Evolutionary conservation across 164 flowering plant genomes (phyloP).

Genomic region (Nymphaea thermarum): DNA sequence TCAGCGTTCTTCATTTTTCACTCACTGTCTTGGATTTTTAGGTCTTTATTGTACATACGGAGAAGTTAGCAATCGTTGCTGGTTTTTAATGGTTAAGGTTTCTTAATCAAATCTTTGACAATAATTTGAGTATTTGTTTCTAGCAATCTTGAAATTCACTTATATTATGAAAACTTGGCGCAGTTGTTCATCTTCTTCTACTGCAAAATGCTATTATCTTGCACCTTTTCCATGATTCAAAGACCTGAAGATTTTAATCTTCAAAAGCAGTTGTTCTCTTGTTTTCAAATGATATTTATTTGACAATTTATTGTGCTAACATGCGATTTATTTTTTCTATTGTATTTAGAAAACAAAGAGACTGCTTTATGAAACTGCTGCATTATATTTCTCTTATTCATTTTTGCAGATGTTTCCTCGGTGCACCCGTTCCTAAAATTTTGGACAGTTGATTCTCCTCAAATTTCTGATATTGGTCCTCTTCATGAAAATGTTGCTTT

Average conservation of each 20-base stretch:
- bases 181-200: too few species aligned
- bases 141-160: too few species aligned
- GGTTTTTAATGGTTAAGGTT: too few species aligned
- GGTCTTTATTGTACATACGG: too few species aligned
- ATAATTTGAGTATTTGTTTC: too few species aligned
- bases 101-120: too few species aligned
- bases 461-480: constrained; percentile 32
- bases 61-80: too few species aligned
- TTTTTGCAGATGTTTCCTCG: constrained; percentile 40
- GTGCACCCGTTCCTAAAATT: constrained; percentile 32
- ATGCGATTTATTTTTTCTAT: background rate
- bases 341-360: background rate
- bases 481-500: constrained; percentile 28
- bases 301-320: background rate
- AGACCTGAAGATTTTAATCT: background rate
- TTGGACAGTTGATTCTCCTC: constrained; percentile 50
- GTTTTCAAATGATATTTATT: background rate
- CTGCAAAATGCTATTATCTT: background rate
- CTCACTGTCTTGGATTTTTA: too few species aligned
- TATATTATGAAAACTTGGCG: too few species aligned
- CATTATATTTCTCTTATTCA: constrained; percentile 16
- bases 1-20: too few species aligned
- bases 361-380: constrained; percentile 13
- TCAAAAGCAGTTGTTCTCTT: background rate
- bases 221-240: background rate